Percentiles rank a stretch among this genome's conserved stretches.
phyloP scores from a whole-genome alignment of 1,284 basidiomycete species.

The Cryptococcus depauperatus region DNA sequence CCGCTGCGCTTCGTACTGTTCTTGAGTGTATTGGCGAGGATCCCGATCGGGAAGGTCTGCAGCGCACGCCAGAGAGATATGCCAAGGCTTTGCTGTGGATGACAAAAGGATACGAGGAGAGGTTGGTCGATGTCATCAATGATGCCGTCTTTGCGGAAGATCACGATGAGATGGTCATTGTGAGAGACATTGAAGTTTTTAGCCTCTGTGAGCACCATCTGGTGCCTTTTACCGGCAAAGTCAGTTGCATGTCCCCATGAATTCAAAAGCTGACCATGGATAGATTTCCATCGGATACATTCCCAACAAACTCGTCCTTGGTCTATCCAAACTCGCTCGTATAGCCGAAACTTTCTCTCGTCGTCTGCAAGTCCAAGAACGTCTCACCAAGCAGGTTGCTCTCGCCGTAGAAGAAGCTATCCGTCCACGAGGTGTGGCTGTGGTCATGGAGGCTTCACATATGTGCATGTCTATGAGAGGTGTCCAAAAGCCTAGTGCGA shows the following conservation, averaged over 20 bases:
- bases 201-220: conserved; percentile 98
- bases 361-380: conserved; percentile 93
- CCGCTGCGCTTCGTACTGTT: conserved; percentile 78
- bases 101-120: conserved; percentile 97
- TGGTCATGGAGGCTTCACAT: conserved; percentile 99
- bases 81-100: conserved; percentile 98
- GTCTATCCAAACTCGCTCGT: conserved; percentile 92
- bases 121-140: conserved; percentile 90
- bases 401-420: conserved; percentile 96
- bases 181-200: conserved; percentile 94
- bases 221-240: conserved; percentile 97
- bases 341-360: conserved; percentile 97
- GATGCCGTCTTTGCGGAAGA: conserved; percentile 98
- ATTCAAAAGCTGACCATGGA: neutral
- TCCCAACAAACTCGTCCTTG: conserved; percentile 89
- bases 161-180: conserved; percentile 99
- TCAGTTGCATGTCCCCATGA: conserved; percentile 43
- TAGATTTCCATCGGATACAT: conserved; percentile 80
- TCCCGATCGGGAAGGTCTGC: conserved; percentile 84
- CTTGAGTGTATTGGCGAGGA: conserved; percentile 98
- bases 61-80: conserved; percentile 88
- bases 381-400: conserved; percentile 95
- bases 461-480: conserved; percentile 99
- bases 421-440: conserved; percentile 93
- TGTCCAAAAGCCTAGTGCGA: conserved; percentile 94